These are phyloP conservation scores for Eucalyptus erythrocorys DNA, from an alignment of 345 rosid genomes.

Conservation along the genomic window DNA sequence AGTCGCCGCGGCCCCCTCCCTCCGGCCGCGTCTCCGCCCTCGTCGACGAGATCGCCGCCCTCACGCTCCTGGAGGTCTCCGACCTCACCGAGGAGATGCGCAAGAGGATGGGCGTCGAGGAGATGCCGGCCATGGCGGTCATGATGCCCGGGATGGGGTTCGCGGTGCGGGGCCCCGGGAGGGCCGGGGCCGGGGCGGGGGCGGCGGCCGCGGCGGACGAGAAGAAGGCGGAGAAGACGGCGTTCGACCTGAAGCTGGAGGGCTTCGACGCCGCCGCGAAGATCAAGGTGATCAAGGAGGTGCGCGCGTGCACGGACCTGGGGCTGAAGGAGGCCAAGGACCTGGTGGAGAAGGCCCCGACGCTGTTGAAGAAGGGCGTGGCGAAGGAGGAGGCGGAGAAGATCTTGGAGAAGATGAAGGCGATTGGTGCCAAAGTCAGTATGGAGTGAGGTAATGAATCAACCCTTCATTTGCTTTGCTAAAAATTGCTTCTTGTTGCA, in stretches of 20 bases:
- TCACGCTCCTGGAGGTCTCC: constrained; percentile 66
- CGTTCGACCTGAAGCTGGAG: constrained; percentile 74
- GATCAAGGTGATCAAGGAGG: constrained; percentile 92
- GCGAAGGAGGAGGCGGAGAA: constrained; percentile 88
- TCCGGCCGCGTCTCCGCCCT: constrained; percentile 42
- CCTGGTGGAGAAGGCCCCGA: constrained; percentile 92
- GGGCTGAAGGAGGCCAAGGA: constrained; percentile 95
- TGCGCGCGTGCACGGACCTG: constrained; percentile 66
- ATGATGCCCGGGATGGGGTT: constrained; percentile 93
- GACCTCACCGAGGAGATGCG: constrained; percentile 67
- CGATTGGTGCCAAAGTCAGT: constrained; percentile 67
- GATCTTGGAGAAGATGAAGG: constrained; percentile 75
- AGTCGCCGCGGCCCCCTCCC: background rate
- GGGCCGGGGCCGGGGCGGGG: constrained; percentile 22
- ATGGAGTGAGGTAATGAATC: constrained; percentile 54
- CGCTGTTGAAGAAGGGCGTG: constrained; percentile 76
- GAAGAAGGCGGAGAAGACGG: constrained; percentile 30
- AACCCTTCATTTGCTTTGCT: background rate
- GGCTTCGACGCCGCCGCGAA: constrained; percentile 66
- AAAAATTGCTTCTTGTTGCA: background rate
- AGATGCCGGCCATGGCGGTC: constrained; percentile 76
- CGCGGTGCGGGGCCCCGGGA: constrained; percentile 24
- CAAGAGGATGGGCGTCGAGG: constrained; percentile 39
- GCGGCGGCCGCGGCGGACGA: constrained; percentile 23
- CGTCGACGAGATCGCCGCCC: constrained; percentile 55